phyloP scores from a whole-genome alignment of 1,284 basidiomycete genomes.

The Cutaneotrichosporon curvatum region DNA sequence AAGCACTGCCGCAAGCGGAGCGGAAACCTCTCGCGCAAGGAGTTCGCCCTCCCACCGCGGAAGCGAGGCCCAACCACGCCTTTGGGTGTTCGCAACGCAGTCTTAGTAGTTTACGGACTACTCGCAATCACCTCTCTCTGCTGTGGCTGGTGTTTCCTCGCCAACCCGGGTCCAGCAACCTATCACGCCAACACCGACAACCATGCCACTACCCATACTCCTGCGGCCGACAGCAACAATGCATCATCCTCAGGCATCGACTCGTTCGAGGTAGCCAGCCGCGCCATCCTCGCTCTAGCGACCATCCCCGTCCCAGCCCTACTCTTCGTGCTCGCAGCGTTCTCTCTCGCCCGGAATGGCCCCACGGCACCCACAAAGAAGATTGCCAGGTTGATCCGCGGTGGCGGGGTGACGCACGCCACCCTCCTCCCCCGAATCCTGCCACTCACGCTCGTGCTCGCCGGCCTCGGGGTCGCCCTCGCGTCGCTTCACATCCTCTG shows the following conservation, averaged over 20 bases:
- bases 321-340: background rate
- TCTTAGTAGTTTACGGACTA: background rate
- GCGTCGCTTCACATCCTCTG: background rate
- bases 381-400: background rate
- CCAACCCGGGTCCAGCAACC: background rate
- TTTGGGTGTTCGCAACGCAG: background rate
- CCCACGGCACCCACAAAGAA: background rate
- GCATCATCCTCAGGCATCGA: background rate
- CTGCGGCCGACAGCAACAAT: too few relatives aligned
- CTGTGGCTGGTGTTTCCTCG: background rate
- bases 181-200: too few relatives aligned
- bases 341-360: too few relatives aligned
- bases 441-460: slow-evolving; percentile 15
- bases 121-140: background rate
- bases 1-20: slow-evolving; percentile 1
- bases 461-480: background rate
- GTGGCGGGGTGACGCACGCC: slow-evolving; percentile 25
- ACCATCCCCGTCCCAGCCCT: background rate
- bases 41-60: slow-evolving; percentile 35
- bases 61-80: background rate
- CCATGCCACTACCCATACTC: too few relatives aligned
- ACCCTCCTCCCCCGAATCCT: slow-evolving; percentile 25
- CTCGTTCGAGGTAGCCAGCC: background rate
- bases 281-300: background rate
- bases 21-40: slow-evolving; percentile 33